A percentile compares a stretch with the other conserved stretches of the same genome.
These are phyloP conservation scores for Hyparrhenia diplandra DNA, from an alignment of 176 grass and related monocot species.

Conservation along the genomic window DNA sequence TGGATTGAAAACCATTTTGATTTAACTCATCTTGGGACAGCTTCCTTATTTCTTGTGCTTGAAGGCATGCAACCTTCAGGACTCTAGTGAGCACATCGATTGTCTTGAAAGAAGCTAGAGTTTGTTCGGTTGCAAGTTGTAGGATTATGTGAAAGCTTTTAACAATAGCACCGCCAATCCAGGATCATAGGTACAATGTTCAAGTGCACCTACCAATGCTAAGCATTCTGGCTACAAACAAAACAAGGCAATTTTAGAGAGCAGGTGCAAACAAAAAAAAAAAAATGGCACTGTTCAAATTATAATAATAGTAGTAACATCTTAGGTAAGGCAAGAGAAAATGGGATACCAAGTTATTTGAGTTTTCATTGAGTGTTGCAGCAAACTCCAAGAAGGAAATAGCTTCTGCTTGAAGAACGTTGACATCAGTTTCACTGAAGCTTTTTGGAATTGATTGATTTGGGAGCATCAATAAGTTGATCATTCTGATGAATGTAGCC, in stretches of 20 bases:
- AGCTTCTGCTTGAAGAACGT: conserved; percentile 82
- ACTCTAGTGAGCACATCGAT: conserved; percentile 67
- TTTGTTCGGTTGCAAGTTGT: conserved; percentile 79
- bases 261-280: conserved; percentile 18
- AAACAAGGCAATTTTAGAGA: conserved; percentile 26
- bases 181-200: conserved; percentile 59
- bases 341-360: conserved; percentile 78
- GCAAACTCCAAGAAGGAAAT: conserved; percentile 99
- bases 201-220: conserved; percentile 63
- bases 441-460: conserved; percentile 27
- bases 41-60: conserved; percentile 73
- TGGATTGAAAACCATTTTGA: conserved; percentile 41
- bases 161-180: conserved; percentile 63
- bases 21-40: conserved; percentile 30
- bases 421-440: conserved; percentile 38
- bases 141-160: conserved; percentile 87
- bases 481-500: conserved; percentile 37
- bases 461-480: conserved; percentile 29
- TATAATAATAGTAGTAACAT: background rate
- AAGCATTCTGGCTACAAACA: conserved; percentile 93
- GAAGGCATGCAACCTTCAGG: conserved; percentile 73
- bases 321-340: conserved; percentile 16
- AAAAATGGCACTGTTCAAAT: conserved; percentile 9
- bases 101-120: conserved; percentile 69
- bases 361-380: conserved; percentile 75